These are phyloP conservation scores for Pseudocercospora cruenta DNA, from an alignment of 2,329 filamentous ascomycete genomes.

Conservation along the genomic window DNA sequence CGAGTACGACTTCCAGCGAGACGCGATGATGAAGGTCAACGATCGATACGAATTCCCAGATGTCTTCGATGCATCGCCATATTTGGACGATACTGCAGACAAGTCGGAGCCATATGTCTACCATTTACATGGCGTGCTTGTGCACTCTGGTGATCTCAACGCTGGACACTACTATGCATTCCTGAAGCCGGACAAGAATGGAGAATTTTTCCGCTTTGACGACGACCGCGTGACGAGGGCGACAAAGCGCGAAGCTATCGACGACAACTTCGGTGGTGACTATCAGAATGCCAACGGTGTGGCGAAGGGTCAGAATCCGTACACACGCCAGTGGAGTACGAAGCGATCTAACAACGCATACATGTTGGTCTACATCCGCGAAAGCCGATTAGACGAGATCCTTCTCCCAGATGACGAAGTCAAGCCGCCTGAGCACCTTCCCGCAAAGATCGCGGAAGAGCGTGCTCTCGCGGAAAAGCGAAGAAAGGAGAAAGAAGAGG, in stretches of 20 bases:
- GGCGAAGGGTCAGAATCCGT: slow-evolving; percentile 64
- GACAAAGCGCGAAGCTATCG: slow-evolving; percentile 85
- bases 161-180: slow-evolving; percentile 99
- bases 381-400: slow-evolving; percentile 80
- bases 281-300: slow-evolving; percentile 60
- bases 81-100: slow-evolving; percentile 83
- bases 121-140: slow-evolving; percentile 89
- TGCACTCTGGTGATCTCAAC: slow-evolving; percentile 95
- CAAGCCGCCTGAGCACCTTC: slow-evolving; percentile 80
- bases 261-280: slow-evolving; percentile 96
- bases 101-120: slow-evolving; percentile 88
- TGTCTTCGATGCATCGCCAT: slow-evolving; percentile 80
- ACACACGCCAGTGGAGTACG: slow-evolving; percentile 65
- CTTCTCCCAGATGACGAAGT: slow-evolving; percentile 74
- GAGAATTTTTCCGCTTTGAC: slow-evolving; percentile 95
- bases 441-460: slow-evolving; percentile 79
- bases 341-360: slow-evolving; percentile 85
- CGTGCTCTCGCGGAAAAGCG: slow-evolving; percentile 73
- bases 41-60: slow-evolving; percentile 90
- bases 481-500: slow-evolving; percentile 88
- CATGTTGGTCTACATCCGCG: slow-evolving; percentile 97
- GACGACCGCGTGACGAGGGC: slow-evolving; percentile 97
- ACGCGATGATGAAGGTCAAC: slow-evolving; percentile 99
- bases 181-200: slow-evolving; percentile 88
- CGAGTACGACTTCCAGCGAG: slow-evolving; percentile 93